Conservation (phyloP, 805 yeast species). For the Candida berthetii region DNA sequence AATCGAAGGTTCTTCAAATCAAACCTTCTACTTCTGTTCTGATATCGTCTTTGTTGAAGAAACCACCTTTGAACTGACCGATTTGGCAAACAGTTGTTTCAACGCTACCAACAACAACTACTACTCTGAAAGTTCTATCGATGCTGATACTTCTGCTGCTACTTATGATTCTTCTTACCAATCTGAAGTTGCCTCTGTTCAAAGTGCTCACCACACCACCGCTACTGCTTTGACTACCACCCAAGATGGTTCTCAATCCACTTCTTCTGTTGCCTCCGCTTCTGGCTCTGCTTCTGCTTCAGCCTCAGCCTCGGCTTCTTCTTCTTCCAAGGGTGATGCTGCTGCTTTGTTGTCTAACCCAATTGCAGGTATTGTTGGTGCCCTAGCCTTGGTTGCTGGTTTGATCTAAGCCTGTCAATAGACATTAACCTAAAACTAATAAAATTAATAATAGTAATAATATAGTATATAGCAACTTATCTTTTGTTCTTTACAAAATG, state of each 20-base stretch:
- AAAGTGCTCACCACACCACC: constrained; percentile 11
- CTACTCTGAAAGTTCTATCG: constrained; percentile 26
- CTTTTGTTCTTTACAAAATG: too few species aligned
- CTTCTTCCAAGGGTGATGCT: constrained; percentile 1
- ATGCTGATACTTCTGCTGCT: constrained; percentile 14
- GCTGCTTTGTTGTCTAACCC: constrained; percentile 12
- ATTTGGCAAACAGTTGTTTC: constrained; percentile 31
- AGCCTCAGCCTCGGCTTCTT: constrained; percentile 6
- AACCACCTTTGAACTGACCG: constrained; percentile 28
- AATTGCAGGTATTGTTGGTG: constrained; percentile 16
- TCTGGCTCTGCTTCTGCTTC: constrained; percentile 7
- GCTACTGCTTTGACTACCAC: constrained; percentile 9
- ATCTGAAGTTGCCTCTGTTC: constrained; percentile 10
- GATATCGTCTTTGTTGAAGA: constrained; percentile 38
- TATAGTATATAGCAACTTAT: too few species aligned
- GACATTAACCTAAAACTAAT: too few species aligned
- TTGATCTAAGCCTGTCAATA: too few species aligned
- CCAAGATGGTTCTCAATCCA: constrained; percentile 5
- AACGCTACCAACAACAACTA: constrained; percentile 33
- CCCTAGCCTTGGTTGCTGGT: constrained; percentile 13
- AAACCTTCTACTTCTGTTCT: constrained; percentile 40
- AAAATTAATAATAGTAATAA: too few species aligned
- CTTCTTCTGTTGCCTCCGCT: constrained; percentile 10
- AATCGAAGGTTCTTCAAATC: constrained; percentile 28
- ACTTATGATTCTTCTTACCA: constrained; percentile 14